These are phyloP conservation scores for Acorus gramineus DNA, from an alignment of 106 monocot species.

Conservation along the genomic window DNA sequence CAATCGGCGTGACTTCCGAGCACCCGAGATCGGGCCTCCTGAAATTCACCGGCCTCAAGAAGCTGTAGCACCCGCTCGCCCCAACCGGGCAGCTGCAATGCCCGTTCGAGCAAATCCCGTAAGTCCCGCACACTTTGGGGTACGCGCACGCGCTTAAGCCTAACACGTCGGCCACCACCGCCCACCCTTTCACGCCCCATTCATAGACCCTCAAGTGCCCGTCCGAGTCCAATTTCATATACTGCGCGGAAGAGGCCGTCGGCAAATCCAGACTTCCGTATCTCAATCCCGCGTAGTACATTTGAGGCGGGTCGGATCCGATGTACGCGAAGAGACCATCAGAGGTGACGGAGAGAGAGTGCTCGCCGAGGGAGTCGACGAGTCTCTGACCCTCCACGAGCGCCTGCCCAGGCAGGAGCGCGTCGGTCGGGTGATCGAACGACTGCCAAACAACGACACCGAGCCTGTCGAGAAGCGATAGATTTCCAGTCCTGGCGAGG, in stretches of 20 bases:
- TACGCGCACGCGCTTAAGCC: no score
- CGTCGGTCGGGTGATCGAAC: slow-evolving; percentile 43
- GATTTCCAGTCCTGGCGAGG: slow-evolving; percentile 29
- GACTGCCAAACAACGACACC: slow-evolving; percentile 37
- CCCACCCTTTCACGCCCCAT: slow-evolving; percentile 23
- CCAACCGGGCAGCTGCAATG: no score
- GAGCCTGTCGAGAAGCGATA: slow-evolving; percentile 21
- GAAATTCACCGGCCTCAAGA: no score
- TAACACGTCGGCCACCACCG: slow-evolving; percentile 12
- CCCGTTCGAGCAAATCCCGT: no score
- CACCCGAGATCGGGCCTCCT: no score
- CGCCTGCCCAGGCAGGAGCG: slow-evolving; percentile 26
- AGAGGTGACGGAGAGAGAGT: slow-evolving; percentile 1
- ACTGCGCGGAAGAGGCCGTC: slow-evolving; percentile 15
- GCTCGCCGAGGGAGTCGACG: background rate
- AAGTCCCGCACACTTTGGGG: no score
- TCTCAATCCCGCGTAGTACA: background rate
- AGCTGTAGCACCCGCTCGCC: no score
- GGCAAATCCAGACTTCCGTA: background rate
- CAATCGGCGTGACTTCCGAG: no score
- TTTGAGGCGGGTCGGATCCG: background rate
- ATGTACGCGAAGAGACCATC: background rate
- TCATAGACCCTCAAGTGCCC: slow-evolving; percentile 35
- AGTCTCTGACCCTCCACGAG: slow-evolving; percentile 2
- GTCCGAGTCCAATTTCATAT: slow-evolving; percentile 36